Conservation (phyloP, 2,329 filamentous ascomycete genomes). For the Xylaria hypoxylon region DNA sequence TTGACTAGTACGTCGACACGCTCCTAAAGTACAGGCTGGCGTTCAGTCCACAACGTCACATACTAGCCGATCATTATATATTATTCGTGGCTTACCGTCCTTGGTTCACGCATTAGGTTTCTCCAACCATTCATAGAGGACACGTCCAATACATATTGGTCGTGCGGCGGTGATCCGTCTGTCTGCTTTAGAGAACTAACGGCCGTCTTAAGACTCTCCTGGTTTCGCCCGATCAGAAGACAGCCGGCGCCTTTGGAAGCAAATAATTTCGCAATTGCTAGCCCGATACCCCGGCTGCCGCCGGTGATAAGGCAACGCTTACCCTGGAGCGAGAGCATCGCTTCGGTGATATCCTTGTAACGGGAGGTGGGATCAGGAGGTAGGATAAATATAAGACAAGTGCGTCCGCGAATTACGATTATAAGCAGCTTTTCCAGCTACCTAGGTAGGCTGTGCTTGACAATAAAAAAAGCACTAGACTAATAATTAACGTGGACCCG, state of each 20-base stretch:
- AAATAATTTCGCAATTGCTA: conserved; percentile 74
- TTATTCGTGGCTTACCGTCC: conserved; percentile 15
- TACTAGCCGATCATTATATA: neutral
- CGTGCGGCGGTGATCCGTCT: conserved; percentile 28
- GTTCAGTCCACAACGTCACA: conserved; percentile 11
- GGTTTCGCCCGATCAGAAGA: conserved; percentile 71
- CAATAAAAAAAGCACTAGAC: too few relatives aligned
- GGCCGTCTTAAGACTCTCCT: conserved; percentile 58
- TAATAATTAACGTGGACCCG: too few relatives aligned
- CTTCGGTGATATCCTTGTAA: neutral
- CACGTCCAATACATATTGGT: conserved; percentile 43
- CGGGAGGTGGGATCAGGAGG: neutral
- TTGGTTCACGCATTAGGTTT: neutral
- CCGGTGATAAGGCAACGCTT: conserved; percentile 74
- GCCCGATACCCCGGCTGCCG: conserved; percentile 76
- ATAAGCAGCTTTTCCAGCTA: neutral
- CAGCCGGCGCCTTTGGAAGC: conserved; percentile 69
- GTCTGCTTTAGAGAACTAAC: conserved; percentile 48
- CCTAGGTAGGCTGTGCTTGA: too few relatives aligned
- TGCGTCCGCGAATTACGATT: neutral
- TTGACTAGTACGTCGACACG: conserved; percentile 76
- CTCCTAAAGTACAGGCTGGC: conserved; percentile 32
- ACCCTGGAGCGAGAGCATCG: conserved; percentile 53
- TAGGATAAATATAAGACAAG: neutral
- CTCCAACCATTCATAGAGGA: conserved; percentile 36